Base-by-base conservation (phyloP, 805 yeast species). In the Komagataella ulmi region DNA sequence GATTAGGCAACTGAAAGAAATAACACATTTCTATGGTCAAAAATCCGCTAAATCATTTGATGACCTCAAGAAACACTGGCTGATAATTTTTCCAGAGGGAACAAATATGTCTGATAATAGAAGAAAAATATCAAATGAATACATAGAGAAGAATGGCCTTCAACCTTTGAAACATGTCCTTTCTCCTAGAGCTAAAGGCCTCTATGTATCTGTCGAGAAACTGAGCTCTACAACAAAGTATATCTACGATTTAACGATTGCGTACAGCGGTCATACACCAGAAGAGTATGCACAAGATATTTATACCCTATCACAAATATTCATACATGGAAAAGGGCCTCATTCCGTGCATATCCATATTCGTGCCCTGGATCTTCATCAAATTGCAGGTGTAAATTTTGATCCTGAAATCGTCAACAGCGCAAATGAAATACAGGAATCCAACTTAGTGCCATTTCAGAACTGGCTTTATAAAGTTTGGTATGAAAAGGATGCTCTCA, bases 71-170 rank as follows among this genome's bases (percentile, higher is more conserved):
- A 73, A 57, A 62, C 81, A 83, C 55, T 80, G 84, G 73, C 64
- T 93, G 48, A 67, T 90, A 19, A 65, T 93, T 24, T 93, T 85
- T 67, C 99, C 99, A 1, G 99, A 93, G 65, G 99, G 99, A 4
- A 93, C 99, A 0, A 93, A 88, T 53, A 68, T 85, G 51, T 81
- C 93, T 44, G 73, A 72, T 4, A 75, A 78, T 54, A 88, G 96
- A 1, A 73, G 79, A 49, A 67, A 59, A 3, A 76, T 77, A 53
- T 79, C 90, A 7, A 71, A 70, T 17, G 70, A 63, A 6, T 93
- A 71, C 65, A 84, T 88, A 18, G 66, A 63, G 5, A 77, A 81
- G 55, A 61, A 72, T 21, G 74, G 72, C 4, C 69, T 68, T 43
- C 72, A 77, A 6, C 69, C 73, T 1, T 71, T 83, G 56, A 71